Evolutionary conservation across 169 alveolate genomes (phyloP), one percentile per base, ranked within the genome.

Genomic region (Plasmodium knowlesi): DNA sequence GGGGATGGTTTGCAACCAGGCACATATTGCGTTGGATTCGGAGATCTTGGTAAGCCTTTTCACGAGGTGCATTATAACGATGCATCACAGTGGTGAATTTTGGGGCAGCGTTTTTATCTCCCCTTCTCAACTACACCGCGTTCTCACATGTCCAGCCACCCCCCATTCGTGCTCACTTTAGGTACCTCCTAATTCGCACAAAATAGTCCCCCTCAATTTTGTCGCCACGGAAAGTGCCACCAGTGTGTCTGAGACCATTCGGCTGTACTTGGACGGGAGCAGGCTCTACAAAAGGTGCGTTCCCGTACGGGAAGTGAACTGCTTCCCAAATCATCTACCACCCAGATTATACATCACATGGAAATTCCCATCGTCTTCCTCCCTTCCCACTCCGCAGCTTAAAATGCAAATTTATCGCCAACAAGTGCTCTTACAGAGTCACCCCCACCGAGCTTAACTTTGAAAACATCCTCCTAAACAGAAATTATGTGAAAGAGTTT

Each of bases 221-320:
- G 30, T 89, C 19, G 83, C 90, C 14, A 12, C 82, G 12, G 25
- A 78, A 79, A 80, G 34, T 57, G 43, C 89, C 28, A 28, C 10
- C n/a, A 6, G 9, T 19, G 34, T 79, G 46, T 78, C 80, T 8
- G 83, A 89, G 10, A 41, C 46, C 72, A 89, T 89, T 89, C 53
- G 76, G 3, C n/a, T 89, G 32, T 78, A 30, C 73, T 61, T 89
- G 82, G 83, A 89, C 22, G 89, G 41, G 19, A 61, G 5, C 25
- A 89, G 90, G 30, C 28, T 89, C 16, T 89, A 89, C 82, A 79
- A 79, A 61, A 89, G 94, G 94, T 85, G 37, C 71, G 30, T 82
- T 30, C 14, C 4, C 39, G 19, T 28, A 19, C 19, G 25, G 39
- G 32, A 46, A 46, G 67, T 41, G 71, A 88, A 89, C 79, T 16